These are phyloP conservation scores for Yarrowia bubula DNA, from an alignment of 805 yeast species.

Conservation along the genomic window DNA sequence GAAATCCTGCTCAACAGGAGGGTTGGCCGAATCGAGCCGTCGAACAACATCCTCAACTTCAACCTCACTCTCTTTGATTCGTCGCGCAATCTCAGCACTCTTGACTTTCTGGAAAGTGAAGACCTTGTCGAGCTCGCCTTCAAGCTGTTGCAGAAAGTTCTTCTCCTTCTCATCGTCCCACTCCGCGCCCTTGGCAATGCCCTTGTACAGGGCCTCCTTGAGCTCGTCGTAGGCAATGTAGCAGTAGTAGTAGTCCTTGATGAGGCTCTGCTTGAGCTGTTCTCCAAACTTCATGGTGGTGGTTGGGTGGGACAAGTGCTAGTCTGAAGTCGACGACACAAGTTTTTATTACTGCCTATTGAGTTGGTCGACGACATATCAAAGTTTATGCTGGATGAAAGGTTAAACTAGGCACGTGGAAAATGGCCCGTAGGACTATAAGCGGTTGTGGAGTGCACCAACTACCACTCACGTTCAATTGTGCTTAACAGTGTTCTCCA, in stretches of 20 bases:
- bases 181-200: slow-evolving; percentile 51
- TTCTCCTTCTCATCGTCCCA: slow-evolving; percentile 86
- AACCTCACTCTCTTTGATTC: slow-evolving; percentile 78
- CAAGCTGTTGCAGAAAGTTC: slow-evolving; percentile 69
- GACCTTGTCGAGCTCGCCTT: slow-evolving; percentile 86
- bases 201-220: slow-evolving; percentile 74
- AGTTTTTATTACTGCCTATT: not conserved
- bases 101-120: slow-evolving; percentile 87
- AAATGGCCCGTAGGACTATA: not conserved
- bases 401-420: not conserved
- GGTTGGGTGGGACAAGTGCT: not conserved
- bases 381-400: slow-evolving; percentile 6
- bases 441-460: too few species aligned
- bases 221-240: slow-evolving; percentile 90
- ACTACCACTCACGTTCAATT: too few species aligned
- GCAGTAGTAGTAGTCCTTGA: slow-evolving; percentile 86
- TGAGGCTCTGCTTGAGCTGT: slow-evolving; percentile 81
- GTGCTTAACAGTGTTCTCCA: too few species aligned
- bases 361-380: slow-evolving; percentile 13
- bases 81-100: slow-evolving; percentile 76
- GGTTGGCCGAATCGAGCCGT: slow-evolving; percentile 49
- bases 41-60: slow-evolving; percentile 67
- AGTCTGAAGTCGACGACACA: slow-evolving; percentile 2
- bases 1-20: slow-evolving; percentile 56
- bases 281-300: slow-evolving; percentile 88